phyloP scores from a whole-genome alignment of 768 basidiomycete species.

The Amanita rubescens region DNA sequence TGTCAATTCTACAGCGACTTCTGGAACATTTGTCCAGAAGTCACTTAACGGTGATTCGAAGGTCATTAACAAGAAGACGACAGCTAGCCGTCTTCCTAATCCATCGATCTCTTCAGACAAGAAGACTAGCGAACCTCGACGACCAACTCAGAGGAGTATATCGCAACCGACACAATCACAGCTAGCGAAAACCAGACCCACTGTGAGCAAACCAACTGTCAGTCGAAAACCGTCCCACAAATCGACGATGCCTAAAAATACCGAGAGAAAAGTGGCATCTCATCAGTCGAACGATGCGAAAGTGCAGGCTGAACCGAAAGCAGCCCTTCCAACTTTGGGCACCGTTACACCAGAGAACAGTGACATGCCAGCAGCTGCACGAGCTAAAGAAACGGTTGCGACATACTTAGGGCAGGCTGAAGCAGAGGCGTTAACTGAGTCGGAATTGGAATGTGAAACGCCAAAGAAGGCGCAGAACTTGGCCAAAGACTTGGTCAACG shows the following conservation, averaged over 20 bases:
- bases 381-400: neutral
- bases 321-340: neutral
- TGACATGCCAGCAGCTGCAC: neutral
- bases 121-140: conserved; percentile 3
- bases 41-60: neutral
- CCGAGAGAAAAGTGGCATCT: neutral
- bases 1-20: neutral
- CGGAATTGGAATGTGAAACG: neutral
- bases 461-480: neutral
- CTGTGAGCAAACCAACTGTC: neutral
- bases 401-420: neutral
- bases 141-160: conserved; percentile 9
- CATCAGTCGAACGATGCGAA: neutral
- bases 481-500: conserved; percentile 12
- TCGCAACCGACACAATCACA: conserved; percentile 23
- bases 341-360: neutral
- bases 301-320: neutral
- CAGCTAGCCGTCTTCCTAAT: neutral
- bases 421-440: neutral
- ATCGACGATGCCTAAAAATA: neutral
- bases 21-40: neutral
- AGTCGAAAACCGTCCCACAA: neutral
- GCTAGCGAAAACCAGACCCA: conserved; percentile 10
- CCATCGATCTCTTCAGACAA: neutral
- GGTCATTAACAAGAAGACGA: neutral